Evolutionary conservation across 805 yeast genomes (phyloP), one percentile per base, ranked within the genome.

Genomic region (Kockiozyma suomiensis): DNA sequence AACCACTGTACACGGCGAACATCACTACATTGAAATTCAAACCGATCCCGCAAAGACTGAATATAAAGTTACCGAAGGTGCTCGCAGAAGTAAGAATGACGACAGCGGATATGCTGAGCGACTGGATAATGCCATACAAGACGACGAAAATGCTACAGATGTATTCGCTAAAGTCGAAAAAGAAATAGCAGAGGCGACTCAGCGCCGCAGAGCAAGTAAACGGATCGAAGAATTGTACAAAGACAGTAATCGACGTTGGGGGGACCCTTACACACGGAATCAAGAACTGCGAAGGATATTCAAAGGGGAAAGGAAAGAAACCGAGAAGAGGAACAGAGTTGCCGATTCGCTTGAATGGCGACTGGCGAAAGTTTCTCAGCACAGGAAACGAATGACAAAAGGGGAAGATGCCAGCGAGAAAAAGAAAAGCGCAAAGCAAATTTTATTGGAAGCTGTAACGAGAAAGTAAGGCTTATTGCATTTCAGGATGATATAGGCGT

Each of bases 31-130:
- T 23, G 70, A 61, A 32, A 70, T 73, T 23, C 58, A 64, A 25
- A 73, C 75, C 5, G 74, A 73, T 64, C 75, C 75, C 8, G 51
- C 69, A 54, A 72, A 69, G 28, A 65, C 73, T 1, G 54, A 52
- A 19, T 72, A 72, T 43, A 60, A 37, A n/a, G 61, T 70, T 13
- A 47, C 49, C 2, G 54, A 50, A 12, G 73, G 73, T 7, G 73
- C 70, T 10, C 50, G 61, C 21, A 30, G 51, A 43, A 61, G 61
- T 52, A 50, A 45, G 4, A 60, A 56, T 25, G 64, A 48, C 30
- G 46, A 32, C 7, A 54, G 66, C n/a, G 64, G 49, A 17, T 59
- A 47, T 17, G 50, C 49, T 23, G 50, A 41, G 4, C 42, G 41
- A 17, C 2, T 38, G 21, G 42, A 38, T n/a, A n/a, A n/a, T n/a